Evolutionary conservation across 345 rosid species (phyloP).

Genomic region (Eucalyptus marginata): DNA sequence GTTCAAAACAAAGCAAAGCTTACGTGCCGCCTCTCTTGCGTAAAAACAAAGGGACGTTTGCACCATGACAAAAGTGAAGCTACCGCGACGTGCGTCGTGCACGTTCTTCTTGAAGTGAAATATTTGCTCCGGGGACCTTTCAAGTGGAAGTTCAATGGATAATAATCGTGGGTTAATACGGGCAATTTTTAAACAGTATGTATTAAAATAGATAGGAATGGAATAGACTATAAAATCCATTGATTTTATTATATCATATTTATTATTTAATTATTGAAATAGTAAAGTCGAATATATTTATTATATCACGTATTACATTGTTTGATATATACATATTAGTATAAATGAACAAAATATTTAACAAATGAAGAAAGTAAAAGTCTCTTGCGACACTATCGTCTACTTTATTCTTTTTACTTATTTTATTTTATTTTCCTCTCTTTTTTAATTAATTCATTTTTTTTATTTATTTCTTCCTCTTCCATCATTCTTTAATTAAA

Average conservation of each 20-base stretch:
- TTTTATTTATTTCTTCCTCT: too few species aligned
- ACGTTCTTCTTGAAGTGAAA: background rate
- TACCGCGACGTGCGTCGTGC: background rate
- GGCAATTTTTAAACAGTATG: rapidly evolving
- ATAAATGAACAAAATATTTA: too few species aligned
- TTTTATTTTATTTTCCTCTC: too few species aligned
- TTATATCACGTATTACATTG: rapidly evolving
- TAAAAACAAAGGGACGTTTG: background rate
- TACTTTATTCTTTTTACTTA: too few species aligned
- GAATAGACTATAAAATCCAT: rapidly evolving
- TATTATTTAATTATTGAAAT: too few species aligned
- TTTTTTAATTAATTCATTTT: too few species aligned
- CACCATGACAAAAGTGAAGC: background rate
- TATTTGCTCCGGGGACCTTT: background rate
- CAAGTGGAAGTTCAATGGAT: background rate
- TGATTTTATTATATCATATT: rapidly evolving
- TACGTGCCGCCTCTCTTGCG: background rate
- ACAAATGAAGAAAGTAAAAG: too few species aligned
- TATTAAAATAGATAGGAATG: too few species aligned
- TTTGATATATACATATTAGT: rapidly evolving
- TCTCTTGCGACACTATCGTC: rapidly evolving
- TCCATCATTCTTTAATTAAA: too few species aligned
- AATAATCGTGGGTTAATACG: too few species aligned
- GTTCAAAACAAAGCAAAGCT: background rate
- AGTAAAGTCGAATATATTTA: rapidly evolving